A percentile compares a stretch with the other conserved stretches of the same genome.
phyloP scores from a whole-genome alignment of 129 eudicot genomes.

The Saposhnikovia divaricata region DNA sequence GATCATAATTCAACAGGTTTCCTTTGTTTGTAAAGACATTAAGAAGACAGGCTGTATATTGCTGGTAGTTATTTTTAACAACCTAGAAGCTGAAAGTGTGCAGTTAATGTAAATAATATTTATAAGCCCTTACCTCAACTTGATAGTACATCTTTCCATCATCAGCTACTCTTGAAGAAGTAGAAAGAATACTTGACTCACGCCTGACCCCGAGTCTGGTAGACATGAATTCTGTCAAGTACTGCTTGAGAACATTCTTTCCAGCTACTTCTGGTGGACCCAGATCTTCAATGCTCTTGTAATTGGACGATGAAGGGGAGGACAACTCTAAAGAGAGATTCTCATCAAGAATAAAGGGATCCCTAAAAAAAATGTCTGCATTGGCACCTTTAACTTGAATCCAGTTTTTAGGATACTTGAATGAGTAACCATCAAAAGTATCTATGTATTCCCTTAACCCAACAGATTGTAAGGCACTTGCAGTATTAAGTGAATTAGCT shows the following conservation, averaged over 20 bases:
- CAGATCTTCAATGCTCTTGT: constrained; percentile 72
- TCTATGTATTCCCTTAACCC: constrained; percentile 72
- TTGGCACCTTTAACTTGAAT: constrained; percentile 96
- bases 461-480: constrained; percentile 50
- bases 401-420: constrained; percentile 82
- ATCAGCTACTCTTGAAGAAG: constrained; percentile 70
- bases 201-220: constrained; percentile 93
- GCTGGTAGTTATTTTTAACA: not conserved
- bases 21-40: not conserved
- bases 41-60: not conserved
- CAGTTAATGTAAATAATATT: not conserved
- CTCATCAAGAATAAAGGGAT: constrained; percentile 83
- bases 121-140: constrained; percentile 54
- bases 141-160: constrained; percentile 89
- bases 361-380: constrained; percentile 95
- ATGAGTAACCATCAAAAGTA: constrained; percentile 84
- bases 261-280: constrained; percentile 91
- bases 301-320: constrained; percentile 84
- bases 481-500: constrained; percentile 17
- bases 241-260: constrained; percentile 63
- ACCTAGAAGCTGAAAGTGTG: not conserved
- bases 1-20: constrained; percentile 4
- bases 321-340: constrained; percentile 78
- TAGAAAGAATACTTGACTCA: constrained; percentile 66
- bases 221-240: constrained; percentile 94